Conservation (phyloP, 176 grass and related monocot species). For the Alopecurus myosuroides region DNA sequence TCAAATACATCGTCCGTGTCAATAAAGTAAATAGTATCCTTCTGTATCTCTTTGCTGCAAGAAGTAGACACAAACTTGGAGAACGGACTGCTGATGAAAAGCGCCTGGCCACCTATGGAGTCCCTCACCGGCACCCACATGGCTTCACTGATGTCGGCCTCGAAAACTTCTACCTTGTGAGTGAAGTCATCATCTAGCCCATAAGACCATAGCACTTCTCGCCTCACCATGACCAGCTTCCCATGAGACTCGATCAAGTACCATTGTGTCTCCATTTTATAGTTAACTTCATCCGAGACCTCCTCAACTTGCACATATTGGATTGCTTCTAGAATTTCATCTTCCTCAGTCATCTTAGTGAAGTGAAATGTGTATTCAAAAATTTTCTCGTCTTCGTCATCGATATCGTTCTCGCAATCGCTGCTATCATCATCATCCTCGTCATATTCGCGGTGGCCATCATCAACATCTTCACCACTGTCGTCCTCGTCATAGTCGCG, state of each 20-base stretch:
- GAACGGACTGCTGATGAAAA: neutral
- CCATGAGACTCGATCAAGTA: neutral
- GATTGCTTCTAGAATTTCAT: neutral
- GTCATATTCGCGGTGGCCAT: neutral
- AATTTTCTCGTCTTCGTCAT: neutral
- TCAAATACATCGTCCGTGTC: neutral
- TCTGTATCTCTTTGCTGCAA: neutral
- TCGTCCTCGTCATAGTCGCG: neutral
- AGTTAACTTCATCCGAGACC: neutral
- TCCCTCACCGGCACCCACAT: neutral
- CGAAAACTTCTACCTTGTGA: neutral
- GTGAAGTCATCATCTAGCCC: too few relatives aligned
- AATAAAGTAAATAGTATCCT: neutral
- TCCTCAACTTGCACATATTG: neutral
- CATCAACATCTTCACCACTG: fast-evolving
- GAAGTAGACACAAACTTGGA: neutral
- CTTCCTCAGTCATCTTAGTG: neutral
- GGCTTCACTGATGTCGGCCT: neutral
- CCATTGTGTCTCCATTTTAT: too few relatives aligned
- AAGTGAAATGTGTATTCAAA: neutral
- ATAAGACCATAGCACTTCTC: too few relatives aligned
- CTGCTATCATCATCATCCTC: too few relatives aligned
- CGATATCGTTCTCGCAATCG: too few relatives aligned
- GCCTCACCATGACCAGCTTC: too few relatives aligned
- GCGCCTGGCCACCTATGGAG: neutral